Percentiles rank a stretch among this genome's conserved stretches.
These are phyloP conservation scores for Phytophthora sp. DNA, from an alignment of 352 stramenopile species.

Conservation along the genomic window DNA sequence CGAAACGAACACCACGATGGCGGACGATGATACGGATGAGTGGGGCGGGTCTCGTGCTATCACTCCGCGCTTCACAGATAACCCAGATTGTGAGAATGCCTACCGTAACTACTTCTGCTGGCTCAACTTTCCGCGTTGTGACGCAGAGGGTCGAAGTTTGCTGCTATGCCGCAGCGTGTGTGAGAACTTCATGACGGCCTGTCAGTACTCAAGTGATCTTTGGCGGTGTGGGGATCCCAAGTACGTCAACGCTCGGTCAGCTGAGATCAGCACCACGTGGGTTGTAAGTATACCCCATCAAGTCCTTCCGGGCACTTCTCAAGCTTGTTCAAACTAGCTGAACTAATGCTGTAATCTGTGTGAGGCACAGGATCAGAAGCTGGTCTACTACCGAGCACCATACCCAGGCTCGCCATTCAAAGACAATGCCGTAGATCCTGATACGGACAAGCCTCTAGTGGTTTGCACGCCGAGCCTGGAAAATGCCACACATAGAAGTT, in stretches of 20 bases:
- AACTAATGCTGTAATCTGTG: neutral
- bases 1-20: constrained; percentile 71
- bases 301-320: constrained; percentile 2
- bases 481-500: constrained; percentile 40
- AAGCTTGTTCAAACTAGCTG: neutral
- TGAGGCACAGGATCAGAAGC: constrained; percentile 52
- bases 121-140: constrained; percentile 92
- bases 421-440: constrained; percentile 69
- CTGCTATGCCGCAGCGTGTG: constrained; percentile 90
- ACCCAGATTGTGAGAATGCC: constrained; percentile 90
- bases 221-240: constrained; percentile 86
- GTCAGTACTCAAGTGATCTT: constrained; percentile 82
- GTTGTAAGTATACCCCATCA: constrained; percentile 43
- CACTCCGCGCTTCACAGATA: constrained; percentile 82
- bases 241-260: constrained; percentile 68
- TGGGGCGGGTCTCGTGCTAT: constrained; percentile 63
- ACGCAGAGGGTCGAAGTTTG: constrained; percentile 80
- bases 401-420: constrained; percentile 84
- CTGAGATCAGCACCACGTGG: constrained; percentile 71
- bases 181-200: constrained; percentile 92
- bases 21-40: constrained; percentile 70
- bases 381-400: constrained; percentile 82
- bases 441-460: constrained; percentile 73
- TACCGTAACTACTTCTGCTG: constrained; percentile 92
- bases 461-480: constrained; percentile 87